These are phyloP conservation scores for Phlyctochytrium bullatum DNA, from an alignment of 192 early-diverging fungal species.

Conservation along the genomic window DNA sequence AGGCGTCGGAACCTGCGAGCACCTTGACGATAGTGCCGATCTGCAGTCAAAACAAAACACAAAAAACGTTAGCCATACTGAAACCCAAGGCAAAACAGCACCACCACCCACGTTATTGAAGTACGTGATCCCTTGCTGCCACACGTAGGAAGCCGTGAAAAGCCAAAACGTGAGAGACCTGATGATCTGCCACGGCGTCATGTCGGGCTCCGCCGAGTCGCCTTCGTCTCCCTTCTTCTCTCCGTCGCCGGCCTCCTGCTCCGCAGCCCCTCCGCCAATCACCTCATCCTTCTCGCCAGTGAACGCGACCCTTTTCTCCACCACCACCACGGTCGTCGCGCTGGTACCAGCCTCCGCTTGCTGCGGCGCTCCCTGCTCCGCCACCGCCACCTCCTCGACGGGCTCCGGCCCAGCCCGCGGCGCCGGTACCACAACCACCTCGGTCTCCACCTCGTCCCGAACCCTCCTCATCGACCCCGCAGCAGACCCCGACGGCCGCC, in stretches of 20 bases:
- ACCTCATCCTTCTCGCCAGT: background rate
- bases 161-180: constrained; percentile 26
- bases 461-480: no score
- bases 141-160: constrained; percentile 16
- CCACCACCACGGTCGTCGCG: no score
- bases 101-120: constrained; percentile 24
- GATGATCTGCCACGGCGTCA: constrained; percentile 30
- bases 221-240: constrained; percentile 5
- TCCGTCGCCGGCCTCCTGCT: background rate
- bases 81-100: background rate
- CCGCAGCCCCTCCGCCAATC: background rate
- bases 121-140: constrained; percentile 29
- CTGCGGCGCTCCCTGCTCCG: no score
- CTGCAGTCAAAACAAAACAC: background rate
- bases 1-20: background rate
- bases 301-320: no score
- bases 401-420: no score
- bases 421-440: no score
- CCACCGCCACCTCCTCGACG: no score
- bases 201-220: no score
- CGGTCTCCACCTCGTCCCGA: no score
- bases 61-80: no score
- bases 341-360: no score
- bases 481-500: no score
- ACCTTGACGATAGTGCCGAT: constrained; percentile 16